A percentile compares a stretch with the other conserved stretches of the same genome.
Evolutionary conservation across 345 rosid species (phyloP).

Genomic region (Alliaria petiolata): DNA sequence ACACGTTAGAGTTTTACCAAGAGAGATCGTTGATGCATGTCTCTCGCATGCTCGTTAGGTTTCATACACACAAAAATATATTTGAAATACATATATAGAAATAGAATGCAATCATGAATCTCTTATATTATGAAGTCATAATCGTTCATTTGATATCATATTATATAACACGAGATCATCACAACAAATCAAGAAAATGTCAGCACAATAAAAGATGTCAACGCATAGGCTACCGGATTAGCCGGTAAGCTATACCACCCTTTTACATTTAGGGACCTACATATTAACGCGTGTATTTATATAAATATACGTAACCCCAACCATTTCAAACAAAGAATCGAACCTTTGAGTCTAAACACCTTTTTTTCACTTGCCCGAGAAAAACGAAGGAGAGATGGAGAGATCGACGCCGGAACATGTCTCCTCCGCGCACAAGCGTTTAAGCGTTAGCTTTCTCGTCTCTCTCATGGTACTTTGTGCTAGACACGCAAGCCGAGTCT

Average conservation of each 20-base stretch:
- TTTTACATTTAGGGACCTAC: not conserved
- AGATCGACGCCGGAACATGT: constrained; percentile 23
- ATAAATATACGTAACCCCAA: constrained; percentile 14
- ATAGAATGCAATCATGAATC: not conserved
- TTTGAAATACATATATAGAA: not conserved
- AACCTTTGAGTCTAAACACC: not conserved
- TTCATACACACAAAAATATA: not conserved
- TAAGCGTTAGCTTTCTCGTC: constrained; percentile 35
- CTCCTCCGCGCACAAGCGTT: constrained; percentile 36
- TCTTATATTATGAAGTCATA: not conserved
- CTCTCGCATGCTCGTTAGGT: constrained; percentile 35
- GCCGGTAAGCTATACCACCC: constrained; percentile 26
- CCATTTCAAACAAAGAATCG: not conserved
- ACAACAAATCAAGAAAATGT: constrained; percentile 14
- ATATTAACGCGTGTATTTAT: not conserved
- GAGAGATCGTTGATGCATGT: constrained; percentile 36
- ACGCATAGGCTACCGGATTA: constrained; percentile 34
- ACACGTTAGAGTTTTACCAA: not conserved
- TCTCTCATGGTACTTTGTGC: constrained; percentile 55
- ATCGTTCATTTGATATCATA: constrained; percentile 11
- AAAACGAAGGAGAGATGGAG: constrained; percentile 25
- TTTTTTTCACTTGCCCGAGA: not conserved
- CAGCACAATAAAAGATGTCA: constrained; percentile 23
- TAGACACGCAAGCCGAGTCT: constrained; percentile 47
- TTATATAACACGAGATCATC: constrained; percentile 6